Evolutionary conservation across 129 eudicot species (phyloP).

Genomic region (Calendula officinalis): DNA sequence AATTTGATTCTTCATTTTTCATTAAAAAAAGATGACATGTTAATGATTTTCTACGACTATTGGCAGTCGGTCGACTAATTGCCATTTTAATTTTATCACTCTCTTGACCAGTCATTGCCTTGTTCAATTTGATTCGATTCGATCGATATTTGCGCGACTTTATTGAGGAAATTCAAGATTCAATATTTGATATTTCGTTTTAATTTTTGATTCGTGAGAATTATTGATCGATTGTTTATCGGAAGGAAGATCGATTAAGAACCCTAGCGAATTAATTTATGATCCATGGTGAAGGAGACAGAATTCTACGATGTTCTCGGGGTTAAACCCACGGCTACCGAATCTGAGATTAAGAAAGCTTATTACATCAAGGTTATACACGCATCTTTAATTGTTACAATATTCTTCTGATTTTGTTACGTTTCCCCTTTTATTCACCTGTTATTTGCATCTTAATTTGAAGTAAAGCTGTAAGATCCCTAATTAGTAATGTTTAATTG

Average conservation of each 20-base stretch:
- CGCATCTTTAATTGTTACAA: too few species aligned
- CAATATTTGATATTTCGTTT: too few species aligned
- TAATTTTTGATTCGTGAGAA: background rate
- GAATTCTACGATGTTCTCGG: constrained; percentile 91
- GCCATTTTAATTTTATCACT: constrained; percentile 6
- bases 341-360: constrained; percentile 90
- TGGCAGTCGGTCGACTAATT: constrained; percentile 3
- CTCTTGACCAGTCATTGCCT: constrained; percentile 24
- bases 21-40: background rate
- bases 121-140: constrained; percentile 9
- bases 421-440: background rate
- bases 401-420: constrained; percentile 13
- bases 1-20: background rate
- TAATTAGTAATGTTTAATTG: too few species aligned
- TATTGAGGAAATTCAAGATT: background rate
- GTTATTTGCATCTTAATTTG: background rate
- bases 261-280: constrained; percentile 6
- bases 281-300: constrained; percentile 79
- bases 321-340: constrained; percentile 87
- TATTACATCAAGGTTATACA: constrained; percentile 75
- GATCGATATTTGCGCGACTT: constrained; percentile 13
- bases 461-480: background rate
- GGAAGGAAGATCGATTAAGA: background rate
- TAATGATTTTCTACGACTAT: constrained; percentile 16
- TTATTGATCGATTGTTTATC: constrained; percentile 19